phyloP scores from a whole-genome alignment of 176 grass and related monocot species.

The Themeda triandra region DNA sequence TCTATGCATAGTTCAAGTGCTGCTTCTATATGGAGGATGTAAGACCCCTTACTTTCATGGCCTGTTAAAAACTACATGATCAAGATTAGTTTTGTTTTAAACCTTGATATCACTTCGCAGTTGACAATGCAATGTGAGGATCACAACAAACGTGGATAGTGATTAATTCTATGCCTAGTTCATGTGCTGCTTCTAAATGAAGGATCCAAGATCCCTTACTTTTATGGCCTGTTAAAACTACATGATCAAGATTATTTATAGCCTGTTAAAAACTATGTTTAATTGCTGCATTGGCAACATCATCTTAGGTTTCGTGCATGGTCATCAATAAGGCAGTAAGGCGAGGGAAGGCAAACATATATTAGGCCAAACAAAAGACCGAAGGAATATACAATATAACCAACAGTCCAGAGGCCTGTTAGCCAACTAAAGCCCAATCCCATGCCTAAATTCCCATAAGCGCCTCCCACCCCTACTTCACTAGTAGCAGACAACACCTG shows the following conservation, averaged over 20 bases:
- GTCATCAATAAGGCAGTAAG: too few species aligned
- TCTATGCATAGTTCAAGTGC: not conserved
- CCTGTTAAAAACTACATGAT: not conserved
- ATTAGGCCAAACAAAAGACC: not conserved
- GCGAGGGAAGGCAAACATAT: not conserved
- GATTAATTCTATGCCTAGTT: not conserved
- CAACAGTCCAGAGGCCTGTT: not conserved
- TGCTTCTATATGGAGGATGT: not conserved
- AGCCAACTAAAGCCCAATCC: not conserved
- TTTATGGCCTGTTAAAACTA: not conserved
- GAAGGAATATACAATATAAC: not conserved
- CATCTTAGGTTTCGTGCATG: not conserved
- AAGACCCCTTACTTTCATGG: not conserved
- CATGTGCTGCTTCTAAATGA: not conserved
- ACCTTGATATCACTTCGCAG: not conserved
- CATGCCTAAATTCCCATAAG: not conserved
- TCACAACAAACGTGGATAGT: not conserved
- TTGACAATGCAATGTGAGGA: not conserved
- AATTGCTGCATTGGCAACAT: not conserved
- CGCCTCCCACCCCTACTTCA: not conserved
- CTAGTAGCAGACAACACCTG: not conserved
- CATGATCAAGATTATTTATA: not conserved
- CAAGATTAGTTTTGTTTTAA: not conserved
- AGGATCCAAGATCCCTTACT: not conserved
- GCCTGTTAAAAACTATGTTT: not conserved